A percentile compares a stretch with the other conserved stretches of the same genome.
Evolutionary conservation across 768 basidiomycete genomes (phyloP).

Genomic region (Butyriboletus loyo): DNA sequence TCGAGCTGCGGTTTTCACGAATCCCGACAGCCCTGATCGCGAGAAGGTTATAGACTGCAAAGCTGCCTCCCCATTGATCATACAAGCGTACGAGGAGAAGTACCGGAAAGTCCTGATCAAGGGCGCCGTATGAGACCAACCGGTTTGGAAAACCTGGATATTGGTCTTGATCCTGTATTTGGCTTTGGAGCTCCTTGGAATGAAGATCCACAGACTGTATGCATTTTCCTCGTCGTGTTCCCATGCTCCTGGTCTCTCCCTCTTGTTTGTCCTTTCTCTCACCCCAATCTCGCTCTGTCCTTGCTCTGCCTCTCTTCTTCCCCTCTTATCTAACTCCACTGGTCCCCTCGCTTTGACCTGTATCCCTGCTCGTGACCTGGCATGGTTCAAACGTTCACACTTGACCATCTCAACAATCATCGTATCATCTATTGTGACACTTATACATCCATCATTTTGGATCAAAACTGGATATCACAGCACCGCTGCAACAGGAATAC

Average conservation of each 20-base stretch:
- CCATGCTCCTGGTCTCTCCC: constrained; percentile 9
- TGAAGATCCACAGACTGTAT: constrained; percentile 11
- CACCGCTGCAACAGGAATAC: neutral
- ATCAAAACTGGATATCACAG: neutral
- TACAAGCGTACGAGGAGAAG: constrained; percentile 70
- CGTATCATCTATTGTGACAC: constrained; percentile 7
- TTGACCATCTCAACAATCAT: neutral
- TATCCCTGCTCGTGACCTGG: constrained; percentile 2
- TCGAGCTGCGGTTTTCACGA: constrained; percentile 61
- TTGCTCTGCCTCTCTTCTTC: constrained; percentile 10
- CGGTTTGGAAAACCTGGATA: constrained; percentile 4
- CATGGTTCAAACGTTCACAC: neutral
- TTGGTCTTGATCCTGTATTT: neutral
- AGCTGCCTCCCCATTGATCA: constrained; percentile 51
- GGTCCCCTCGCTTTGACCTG: constrained; percentile 2
- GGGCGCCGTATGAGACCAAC: constrained; percentile 70
- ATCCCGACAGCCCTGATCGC: constrained; percentile 57
- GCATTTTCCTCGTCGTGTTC: constrained; percentile 8
- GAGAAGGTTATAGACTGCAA: constrained; percentile 75
- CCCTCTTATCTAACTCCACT: constrained; percentile 7
- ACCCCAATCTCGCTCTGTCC: constrained; percentile 2
- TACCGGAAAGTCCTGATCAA: constrained; percentile 87
- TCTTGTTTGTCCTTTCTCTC: constrained; percentile 14
- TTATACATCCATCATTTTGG: neutral
- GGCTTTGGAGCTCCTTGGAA: constrained; percentile 13